A percentile compares a stretch with the other conserved stretches of the same genome.
Conservation (phyloP, 345 rosid species). For the Tarenaya hassleriana region DNA sequence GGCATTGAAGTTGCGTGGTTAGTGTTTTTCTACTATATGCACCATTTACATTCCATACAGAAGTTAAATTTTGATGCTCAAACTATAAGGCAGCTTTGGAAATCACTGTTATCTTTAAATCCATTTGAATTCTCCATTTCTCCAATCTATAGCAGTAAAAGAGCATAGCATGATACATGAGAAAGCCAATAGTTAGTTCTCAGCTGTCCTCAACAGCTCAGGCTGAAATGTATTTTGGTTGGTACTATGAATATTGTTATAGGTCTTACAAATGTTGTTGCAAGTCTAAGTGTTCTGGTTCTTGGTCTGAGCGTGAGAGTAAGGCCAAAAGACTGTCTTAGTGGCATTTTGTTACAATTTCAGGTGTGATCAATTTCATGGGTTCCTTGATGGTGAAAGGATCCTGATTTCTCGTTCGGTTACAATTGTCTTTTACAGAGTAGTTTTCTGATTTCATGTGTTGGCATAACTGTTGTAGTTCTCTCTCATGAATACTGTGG, state of each 20-base stretch:
- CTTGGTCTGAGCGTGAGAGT: no score
- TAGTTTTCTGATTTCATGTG: background rate
- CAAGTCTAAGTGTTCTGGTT: no score
- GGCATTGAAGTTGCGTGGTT: slow-evolving; percentile 69
- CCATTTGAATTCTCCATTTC: background rate
- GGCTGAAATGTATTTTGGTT: no score
- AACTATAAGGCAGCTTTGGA: background rate
- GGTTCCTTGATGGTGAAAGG: background rate
- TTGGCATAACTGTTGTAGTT: background rate
- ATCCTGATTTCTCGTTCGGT: no score
- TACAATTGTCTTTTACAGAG: background rate
- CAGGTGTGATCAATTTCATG: background rate
- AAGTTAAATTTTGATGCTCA: background rate
- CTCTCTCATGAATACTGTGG: background rate
- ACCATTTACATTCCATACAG: background rate
- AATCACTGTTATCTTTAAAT: background rate
- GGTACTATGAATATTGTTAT: no score
- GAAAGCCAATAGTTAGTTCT: background rate
- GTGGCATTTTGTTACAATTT: no score
- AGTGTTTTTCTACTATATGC: slow-evolving; percentile 19
- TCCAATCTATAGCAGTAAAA: slow-evolving; percentile 1
- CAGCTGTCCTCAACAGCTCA: background rate
- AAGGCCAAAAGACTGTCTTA: no score
- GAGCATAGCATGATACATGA: background rate
- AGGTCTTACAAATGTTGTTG: no score